Evolutionary conservation across 129 eudicot genomes (phyloP).

Genomic region (Escallonia rubra): DNA sequence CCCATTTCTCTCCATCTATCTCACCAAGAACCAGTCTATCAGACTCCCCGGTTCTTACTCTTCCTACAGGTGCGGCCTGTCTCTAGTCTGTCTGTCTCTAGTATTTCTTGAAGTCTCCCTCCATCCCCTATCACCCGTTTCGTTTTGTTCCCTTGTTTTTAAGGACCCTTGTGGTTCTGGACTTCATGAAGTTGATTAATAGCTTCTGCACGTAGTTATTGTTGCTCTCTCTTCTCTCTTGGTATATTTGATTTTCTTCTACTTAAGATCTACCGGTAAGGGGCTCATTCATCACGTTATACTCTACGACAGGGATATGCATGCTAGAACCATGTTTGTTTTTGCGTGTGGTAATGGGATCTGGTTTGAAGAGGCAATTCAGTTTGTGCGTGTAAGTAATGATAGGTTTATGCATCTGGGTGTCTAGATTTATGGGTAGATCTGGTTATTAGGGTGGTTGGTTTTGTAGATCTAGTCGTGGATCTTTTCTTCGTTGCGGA

Average conservation of each 20-base stretch:
- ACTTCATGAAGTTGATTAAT: neutral
- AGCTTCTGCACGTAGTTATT: neutral
- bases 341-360: neutral
- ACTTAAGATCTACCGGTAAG: conserved; percentile 10
- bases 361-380: neutral
- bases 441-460: conserved; percentile 22
- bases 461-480: conserved; percentile 31
- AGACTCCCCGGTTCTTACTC: conserved; percentile 6
- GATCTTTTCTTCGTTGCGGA: conserved; percentile 14
- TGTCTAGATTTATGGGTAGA: conserved; percentile 3
- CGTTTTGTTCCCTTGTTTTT: neutral
- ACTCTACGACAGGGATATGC: neutral
- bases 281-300: neutral
- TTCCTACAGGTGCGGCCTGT: conserved; percentile 36
- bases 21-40: neutral
- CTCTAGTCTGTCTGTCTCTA: neutral
- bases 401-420: too few relatives aligned
- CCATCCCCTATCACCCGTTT: neutral
- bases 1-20: conserved; percentile 13
- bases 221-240: neutral
- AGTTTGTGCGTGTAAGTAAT: neutral
- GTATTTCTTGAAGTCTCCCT: neutral
- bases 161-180: neutral
- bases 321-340: neutral
- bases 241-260: neutral